These are phyloP conservation scores for Ceriops decandra DNA, from an alignment of 345 rosid genomes.

Conservation along the genomic window DNA sequence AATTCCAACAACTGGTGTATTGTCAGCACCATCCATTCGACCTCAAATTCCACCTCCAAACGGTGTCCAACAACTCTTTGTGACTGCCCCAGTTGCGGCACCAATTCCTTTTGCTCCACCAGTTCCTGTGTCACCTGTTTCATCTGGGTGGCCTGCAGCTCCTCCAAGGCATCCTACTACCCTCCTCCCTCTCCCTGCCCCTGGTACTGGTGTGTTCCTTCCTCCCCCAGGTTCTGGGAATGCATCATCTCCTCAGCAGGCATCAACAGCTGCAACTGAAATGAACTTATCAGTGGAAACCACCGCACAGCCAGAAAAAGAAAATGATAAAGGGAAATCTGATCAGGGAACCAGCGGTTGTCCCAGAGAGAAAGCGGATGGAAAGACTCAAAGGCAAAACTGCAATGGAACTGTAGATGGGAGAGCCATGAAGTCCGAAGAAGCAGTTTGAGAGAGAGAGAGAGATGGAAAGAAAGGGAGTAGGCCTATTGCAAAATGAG, in stretches of 20 bases:
- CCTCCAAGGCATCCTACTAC: slow-evolving; percentile 62
- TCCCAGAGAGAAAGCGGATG: slow-evolving; percentile 27
- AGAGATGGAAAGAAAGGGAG: slow-evolving; percentile 17
- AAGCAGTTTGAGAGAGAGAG: slow-evolving; percentile 23
- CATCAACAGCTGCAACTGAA: slow-evolving; percentile 21
- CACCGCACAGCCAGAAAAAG: slow-evolving; percentile 21
- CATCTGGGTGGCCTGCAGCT: slow-evolving; percentile 62
- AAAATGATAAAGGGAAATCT: slow-evolving; percentile 27
- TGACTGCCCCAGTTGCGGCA: slow-evolving; percentile 45
- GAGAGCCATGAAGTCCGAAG: slow-evolving; percentile 23
- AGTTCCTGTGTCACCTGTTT: slow-evolving; percentile 51
- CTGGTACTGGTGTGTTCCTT: slow-evolving; percentile 97
- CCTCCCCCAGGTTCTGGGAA: slow-evolving; percentile 63
- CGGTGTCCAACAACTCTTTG: slow-evolving; percentile 48
- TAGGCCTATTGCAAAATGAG: slow-evolving; percentile 34
- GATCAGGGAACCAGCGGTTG: slow-evolving; percentile 16
- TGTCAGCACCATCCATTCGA: slow-evolving; percentile 49
- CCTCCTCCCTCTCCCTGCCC: slow-evolving; percentile 43
- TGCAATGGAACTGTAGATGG: slow-evolving; percentile 39
- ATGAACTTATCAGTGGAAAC: slow-evolving; percentile 20
- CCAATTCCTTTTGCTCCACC: slow-evolving; percentile 58
- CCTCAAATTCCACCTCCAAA: slow-evolving; percentile 56
- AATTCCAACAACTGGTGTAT: slow-evolving; percentile 40
- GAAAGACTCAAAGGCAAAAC: slow-evolving; percentile 25
- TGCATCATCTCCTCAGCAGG: slow-evolving; percentile 35